Evolutionary conservation across 768 basidiomycete genomes (phyloP).

Genomic region (Ramaria rubella): DNA sequence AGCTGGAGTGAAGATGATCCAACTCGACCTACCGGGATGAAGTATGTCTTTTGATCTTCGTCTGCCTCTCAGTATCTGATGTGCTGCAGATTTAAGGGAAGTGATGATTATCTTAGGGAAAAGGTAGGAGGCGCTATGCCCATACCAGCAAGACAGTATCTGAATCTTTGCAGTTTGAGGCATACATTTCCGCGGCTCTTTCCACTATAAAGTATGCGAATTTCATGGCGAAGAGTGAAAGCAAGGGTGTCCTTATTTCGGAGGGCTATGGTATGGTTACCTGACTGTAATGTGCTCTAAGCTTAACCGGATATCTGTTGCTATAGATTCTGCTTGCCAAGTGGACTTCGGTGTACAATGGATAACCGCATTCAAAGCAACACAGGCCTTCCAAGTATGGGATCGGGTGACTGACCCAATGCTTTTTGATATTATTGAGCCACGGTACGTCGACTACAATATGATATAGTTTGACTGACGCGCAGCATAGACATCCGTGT

Average conservation of each 20-base stretch:
- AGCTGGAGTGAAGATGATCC: conserved; percentile 67
- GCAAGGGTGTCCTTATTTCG: conserved; percentile 56
- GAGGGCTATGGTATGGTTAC: conserved; percentile 45
- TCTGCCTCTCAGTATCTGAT: background rate
- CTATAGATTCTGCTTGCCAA: conserved; percentile 44
- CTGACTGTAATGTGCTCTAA: conserved; percentile 17
- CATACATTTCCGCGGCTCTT: conserved; percentile 86
- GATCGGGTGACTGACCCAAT: conserved; percentile 84
- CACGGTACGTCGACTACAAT: conserved; percentile 46
- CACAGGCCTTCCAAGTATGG: conserved; percentile 88
- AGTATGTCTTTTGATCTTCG: conserved; percentile 41
- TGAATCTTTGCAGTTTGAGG: conserved; percentile 61
- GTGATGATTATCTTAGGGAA: conserved; percentile 87
- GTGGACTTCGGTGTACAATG: conserved; percentile 86
- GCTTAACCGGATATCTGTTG: conserved; percentile 2
- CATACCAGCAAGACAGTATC: background rate
- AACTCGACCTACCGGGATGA: conserved; percentile 48
- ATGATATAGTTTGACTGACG: conserved; percentile 2
- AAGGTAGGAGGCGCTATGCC: conserved; percentile 45
- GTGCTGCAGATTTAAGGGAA: conserved; percentile 76
- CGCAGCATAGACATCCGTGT: conserved; percentile 72
- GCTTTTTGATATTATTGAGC: conserved; percentile 93
- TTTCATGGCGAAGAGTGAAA: conserved; percentile 67
- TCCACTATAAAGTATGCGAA: conserved; percentile 87
- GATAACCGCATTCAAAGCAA: conserved; percentile 82